Percentiles rank a stretch among this genome's conserved stretches.
phyloP scores from a whole-genome alignment of 2,329 filamentous ascomycete genomes.

The Calonectria hongkongensis region DNA sequence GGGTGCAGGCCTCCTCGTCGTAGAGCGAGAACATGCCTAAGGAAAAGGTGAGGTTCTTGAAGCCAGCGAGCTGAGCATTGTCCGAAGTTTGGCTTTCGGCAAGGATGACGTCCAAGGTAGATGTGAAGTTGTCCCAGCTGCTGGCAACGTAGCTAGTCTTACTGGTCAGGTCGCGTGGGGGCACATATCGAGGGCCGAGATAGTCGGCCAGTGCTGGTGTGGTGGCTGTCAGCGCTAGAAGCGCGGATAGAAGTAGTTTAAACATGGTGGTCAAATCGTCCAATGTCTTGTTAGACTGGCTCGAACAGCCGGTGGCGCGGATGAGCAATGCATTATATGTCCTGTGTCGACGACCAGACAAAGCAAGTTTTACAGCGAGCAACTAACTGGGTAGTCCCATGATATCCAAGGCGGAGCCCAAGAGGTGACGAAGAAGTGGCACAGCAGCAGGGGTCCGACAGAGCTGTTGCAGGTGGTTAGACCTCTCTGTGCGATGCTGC shows the following conservation, averaged over 20 bases:
- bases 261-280: background rate
- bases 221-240: constrained; percentile 18
- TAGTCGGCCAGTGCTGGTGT: constrained; percentile 27
- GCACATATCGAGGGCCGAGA: constrained; percentile 25
- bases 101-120: background rate
- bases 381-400: background rate
- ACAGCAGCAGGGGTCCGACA: constrained; percentile 6
- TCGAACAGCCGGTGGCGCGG: background rate
- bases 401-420: constrained; percentile 13
- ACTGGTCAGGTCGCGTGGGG: constrained; percentile 29
- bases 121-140: constrained; percentile 30
- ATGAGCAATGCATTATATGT: constrained; percentile 16
- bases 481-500: background rate
- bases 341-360: background rate
- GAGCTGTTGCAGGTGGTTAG: background rate
- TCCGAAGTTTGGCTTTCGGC: background rate
- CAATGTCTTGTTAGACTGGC: background rate
- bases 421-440: constrained; percentile 18
- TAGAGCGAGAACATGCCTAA: constrained; percentile 38
- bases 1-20: constrained; percentile 20
- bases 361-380: background rate
- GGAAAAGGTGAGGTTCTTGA: constrained; percentile 35
- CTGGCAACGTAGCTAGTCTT: constrained; percentile 18
- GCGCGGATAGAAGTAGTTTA: constrained; percentile 10
- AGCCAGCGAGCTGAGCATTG: background rate